Evolutionary conservation across 768 basidiomycete genomes (phyloP).

Genomic region (Rhizopogon vulgaris): DNA sequence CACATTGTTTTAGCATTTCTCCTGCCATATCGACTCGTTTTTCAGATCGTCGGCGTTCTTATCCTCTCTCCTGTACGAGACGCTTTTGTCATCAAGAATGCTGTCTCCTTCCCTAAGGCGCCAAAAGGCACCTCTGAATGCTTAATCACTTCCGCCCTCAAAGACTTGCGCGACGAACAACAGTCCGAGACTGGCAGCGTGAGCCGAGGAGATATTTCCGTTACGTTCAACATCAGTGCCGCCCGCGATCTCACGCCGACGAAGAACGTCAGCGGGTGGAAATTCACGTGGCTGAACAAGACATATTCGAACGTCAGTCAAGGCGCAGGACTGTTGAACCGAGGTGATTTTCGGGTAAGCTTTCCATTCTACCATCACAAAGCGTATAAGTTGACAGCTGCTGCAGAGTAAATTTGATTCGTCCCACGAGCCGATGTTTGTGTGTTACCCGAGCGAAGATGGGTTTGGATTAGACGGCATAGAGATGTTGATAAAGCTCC

Average conservation of each 20-base stretch:
- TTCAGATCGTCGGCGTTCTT: slow-evolving; percentile 40
- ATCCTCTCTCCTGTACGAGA: slow-evolving; percentile 43
- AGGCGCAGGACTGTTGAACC: slow-evolving; percentile 32
- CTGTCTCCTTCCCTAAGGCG: slow-evolving; percentile 45
- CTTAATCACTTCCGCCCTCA: slow-evolving; percentile 43
- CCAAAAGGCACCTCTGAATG: slow-evolving; percentile 50
- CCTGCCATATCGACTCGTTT: background rate
- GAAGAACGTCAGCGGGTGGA: slow-evolving; percentile 43
- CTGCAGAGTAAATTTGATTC: slow-evolving; percentile 41
- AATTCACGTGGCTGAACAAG: slow-evolving; percentile 36
- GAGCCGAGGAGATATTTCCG: slow-evolving; percentile 16
- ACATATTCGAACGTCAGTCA: slow-evolving; percentile 36
- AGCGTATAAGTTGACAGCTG: background rate
- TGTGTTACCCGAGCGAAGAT: slow-evolving; percentile 41
- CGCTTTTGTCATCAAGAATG: slow-evolving; percentile 52
- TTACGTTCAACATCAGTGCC: slow-evolving; percentile 47
- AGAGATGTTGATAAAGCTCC: slow-evolving; percentile 34
- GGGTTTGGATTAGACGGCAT: slow-evolving; percentile 43
- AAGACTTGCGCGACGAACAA: slow-evolving; percentile 31
- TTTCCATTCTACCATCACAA: background rate
- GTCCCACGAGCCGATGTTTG: slow-evolving; percentile 37
- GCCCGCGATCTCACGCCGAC: slow-evolving; percentile 32
- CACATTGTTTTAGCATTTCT: background rate
- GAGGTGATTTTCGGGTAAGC: slow-evolving; percentile 41
- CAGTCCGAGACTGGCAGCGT: background rate